phyloP scores from a whole-genome alignment of 805 yeast species.

The Kodamaea kaohsiungensis region DNA sequence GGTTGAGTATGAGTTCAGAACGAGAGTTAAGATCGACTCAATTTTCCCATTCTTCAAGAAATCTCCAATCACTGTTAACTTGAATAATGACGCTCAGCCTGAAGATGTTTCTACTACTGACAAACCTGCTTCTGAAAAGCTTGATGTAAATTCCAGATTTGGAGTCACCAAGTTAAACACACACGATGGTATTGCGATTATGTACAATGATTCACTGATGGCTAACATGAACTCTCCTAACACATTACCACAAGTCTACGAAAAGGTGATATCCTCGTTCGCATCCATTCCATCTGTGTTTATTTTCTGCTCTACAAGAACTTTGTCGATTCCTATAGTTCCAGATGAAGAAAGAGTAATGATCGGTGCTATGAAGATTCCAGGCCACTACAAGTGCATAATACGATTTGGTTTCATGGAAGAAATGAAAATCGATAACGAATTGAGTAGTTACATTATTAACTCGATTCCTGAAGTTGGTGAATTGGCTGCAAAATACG shows the following conservation, averaged over 20 bases:
- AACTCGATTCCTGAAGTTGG: constrained; percentile 20
- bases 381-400: constrained; percentile 51
- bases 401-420: constrained; percentile 55
- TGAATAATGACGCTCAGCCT: constrained; percentile 7
- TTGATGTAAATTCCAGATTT: constrained; percentile 16
- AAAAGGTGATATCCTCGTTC: constrained; percentile 38
- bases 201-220: constrained; percentile 40
- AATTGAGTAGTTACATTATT: constrained; percentile 21
- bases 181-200: constrained; percentile 40
- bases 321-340: constrained; percentile 45
- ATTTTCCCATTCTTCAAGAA: constrained; percentile 31
- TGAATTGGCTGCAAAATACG: constrained; percentile 12
- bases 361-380: constrained; percentile 39
- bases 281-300: constrained; percentile 45
- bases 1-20: constrained; percentile 36
- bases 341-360: constrained; percentile 39
- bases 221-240: constrained; percentile 43
- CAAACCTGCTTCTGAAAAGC: neutral
- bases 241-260: constrained; percentile 46
- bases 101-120: neutral
- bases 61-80: constrained; percentile 19
- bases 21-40: constrained; percentile 36
- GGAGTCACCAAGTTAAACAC: constrained; percentile 21
- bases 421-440: constrained; percentile 22
- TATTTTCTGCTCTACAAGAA: constrained; percentile 44